Base-by-base conservation (phyloP, 257 asterid species). In the Paulownia fortunei region DNA sequence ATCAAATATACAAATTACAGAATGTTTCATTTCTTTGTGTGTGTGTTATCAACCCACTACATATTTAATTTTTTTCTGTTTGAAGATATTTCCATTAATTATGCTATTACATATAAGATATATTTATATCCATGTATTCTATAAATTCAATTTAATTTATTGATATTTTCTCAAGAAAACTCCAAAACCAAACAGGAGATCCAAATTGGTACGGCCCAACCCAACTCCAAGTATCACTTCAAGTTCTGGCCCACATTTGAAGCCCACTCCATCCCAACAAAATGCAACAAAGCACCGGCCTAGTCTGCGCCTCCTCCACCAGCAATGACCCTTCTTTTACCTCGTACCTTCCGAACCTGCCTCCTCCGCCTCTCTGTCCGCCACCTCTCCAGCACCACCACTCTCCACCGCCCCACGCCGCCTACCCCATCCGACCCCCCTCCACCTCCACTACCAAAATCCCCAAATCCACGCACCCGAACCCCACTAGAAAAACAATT, bases 401-500 rank as follows among this genome's bases (percentile, higher is more conserved):
- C 60, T 49, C 54, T 27, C 37, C 79, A 73, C n/a, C 76, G 51
- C 61, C 64, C 77, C 6, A 19, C 89, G 44, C 67, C 78, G 65
- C 62, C 69, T 42, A 5, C 66, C 36, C 64, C 80, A 46, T 51
- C 82, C 46, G 54, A 73, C 18, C 26, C 80, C 64, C 72, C 61
- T 26, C 58, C 73, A 19, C 73, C 80, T 12, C 76, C 80, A 10
- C 79, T 76, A 3, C 84, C 84, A n/a, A 58, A 80, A 62, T 69
- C 83, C 79, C 82, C 74, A 12, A 79, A 63, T 49, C 76, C 84
- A 21, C 86, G 93, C 60, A 84, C 94, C 36, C 86, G 86, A 72
- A 90, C 94, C 70, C 97, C 97, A 21, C 61, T 83, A 2, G 94
- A 88, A 42, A 90, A 84, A 19, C 95, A 92, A 77, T 94, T 94